These are phyloP conservation scores for Nowakowskiella sp. DNA, from an alignment of 192 early-diverging fungal species.

Conservation along the genomic window DNA sequence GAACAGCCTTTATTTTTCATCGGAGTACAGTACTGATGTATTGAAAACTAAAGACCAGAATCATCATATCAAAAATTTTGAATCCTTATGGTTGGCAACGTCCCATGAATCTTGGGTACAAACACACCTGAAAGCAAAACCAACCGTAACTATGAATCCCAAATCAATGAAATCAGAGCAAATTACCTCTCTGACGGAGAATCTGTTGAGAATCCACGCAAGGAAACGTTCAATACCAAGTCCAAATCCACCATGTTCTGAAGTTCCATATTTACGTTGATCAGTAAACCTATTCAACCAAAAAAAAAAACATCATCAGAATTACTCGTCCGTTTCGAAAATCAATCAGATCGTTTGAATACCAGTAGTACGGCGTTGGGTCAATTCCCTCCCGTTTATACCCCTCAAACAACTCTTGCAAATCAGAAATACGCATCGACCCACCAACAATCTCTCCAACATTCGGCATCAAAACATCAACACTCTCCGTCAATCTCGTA, in stretches of 20 bases:
- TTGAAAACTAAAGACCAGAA: too few relatives aligned
- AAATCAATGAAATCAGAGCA: neutral
- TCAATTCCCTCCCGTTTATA: slow-evolving; percentile 89
- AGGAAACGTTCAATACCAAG: slow-evolving; percentile 95
- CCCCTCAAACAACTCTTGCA: slow-evolving; percentile 68
- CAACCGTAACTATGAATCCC: neutral
- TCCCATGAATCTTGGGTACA: slow-evolving; percentile 90
- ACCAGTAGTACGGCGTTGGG: slow-evolving; percentile 96
- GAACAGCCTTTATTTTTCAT: too few relatives aligned
- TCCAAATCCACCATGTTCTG: slow-evolving; percentile 95
- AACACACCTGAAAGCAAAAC: slow-evolving; percentile 33
- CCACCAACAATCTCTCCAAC: slow-evolving; percentile 99
- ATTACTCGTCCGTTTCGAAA: too few relatives aligned
- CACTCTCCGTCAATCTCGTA: slow-evolving; percentile 80
- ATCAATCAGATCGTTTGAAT: slow-evolving; percentile 19
- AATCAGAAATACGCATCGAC: slow-evolving; percentile 90
- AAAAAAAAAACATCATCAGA: slow-evolving; percentile 6
- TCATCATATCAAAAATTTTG: slow-evolving; percentile 2
- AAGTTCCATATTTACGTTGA: slow-evolving; percentile 96
- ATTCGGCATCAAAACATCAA: slow-evolving; percentile 95
- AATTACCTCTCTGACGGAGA: slow-evolving; percentile 74
- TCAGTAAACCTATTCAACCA: slow-evolving; percentile 57
- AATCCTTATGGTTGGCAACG: slow-evolving; percentile 79
- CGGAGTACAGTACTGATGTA: too few relatives aligned
- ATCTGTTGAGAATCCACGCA: slow-evolving; percentile 90